These are phyloP conservation scores for Xerocomus nothofagi DNA, from an alignment of 1,284 basidiomycete genomes.

Conservation along the genomic window DNA sequence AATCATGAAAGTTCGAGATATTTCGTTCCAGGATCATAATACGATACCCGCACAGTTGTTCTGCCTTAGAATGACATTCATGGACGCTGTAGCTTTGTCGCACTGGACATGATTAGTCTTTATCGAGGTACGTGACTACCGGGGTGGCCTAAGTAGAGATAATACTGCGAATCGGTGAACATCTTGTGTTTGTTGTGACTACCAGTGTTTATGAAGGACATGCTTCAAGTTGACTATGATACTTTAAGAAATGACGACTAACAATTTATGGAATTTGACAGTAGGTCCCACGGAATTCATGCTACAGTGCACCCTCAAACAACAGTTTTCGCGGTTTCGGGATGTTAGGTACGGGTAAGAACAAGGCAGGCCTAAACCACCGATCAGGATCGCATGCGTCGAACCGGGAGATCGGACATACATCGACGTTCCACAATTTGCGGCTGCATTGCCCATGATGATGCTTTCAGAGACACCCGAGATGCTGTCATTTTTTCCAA, in stretches of 20 bases:
- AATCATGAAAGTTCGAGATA: not conserved
- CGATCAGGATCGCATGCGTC: constrained; percentile 5
- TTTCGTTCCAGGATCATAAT: not conserved
- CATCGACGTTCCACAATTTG: constrained; percentile 94
- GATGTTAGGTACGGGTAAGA: constrained; percentile 53
- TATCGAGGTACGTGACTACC: not conserved
- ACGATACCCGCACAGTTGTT: not conserved
- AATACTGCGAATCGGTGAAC: not conserved
- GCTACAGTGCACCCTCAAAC: constrained; percentile 54
- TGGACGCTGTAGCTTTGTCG: not conserved
- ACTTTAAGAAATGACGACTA: not conserved
- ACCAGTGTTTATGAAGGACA: not conserved
- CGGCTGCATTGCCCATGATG: constrained; percentile 99
- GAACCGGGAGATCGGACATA: constrained; percentile 35
- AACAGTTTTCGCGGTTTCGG: constrained; percentile 53
- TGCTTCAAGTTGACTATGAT: not conserved
- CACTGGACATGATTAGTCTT: not conserved
- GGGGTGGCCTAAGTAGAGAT: not conserved
- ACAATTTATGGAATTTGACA: too few species aligned
- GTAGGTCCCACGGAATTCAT: not conserved
- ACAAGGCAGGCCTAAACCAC: constrained; percentile 52
- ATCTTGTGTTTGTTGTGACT: not conserved
- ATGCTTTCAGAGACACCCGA: constrained; percentile 98
- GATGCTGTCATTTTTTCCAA: constrained; percentile 93
- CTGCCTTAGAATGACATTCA: not conserved